These are phyloP conservation scores for Populus simonii DNA, from an alignment of 345 rosid species.

Conservation along the genomic window DNA sequence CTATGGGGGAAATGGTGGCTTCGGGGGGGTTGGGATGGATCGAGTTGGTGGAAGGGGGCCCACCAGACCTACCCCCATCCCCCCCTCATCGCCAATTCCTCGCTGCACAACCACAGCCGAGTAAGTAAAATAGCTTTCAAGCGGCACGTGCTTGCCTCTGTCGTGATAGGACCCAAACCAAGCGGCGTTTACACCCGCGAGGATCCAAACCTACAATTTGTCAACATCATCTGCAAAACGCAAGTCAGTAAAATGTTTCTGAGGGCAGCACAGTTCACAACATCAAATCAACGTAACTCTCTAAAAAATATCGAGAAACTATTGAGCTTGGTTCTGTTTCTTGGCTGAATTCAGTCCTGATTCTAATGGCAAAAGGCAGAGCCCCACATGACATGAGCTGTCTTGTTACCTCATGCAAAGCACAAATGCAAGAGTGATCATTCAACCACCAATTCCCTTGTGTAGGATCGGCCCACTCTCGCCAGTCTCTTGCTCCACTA, in stretches of 20 bases:
- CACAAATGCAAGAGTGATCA: neutral
- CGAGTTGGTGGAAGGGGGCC: neutral
- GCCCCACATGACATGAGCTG: neutral
- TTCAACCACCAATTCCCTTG: neutral
- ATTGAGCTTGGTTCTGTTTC: no score
- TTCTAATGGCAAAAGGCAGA: neutral
- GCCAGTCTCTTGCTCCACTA: neutral
- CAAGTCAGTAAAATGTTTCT: no score
- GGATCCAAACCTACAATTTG: no score
- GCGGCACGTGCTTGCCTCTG: no score
- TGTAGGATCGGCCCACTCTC: neutral
- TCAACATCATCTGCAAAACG: no score
- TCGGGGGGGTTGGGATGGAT: neutral
- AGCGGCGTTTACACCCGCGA: no score
- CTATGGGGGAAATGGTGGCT: neutral
- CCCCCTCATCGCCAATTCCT: conserved; percentile 2
- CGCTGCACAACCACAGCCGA: neutral
- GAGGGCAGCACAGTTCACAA: no score
- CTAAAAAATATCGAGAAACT: no score
- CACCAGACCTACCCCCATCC: conserved; percentile 3
- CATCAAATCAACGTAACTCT: no score
- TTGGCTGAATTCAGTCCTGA: no score
- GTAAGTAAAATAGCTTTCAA: no score
- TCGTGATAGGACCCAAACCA: no score
- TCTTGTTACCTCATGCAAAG: neutral